Evolutionary conservation across 257 asterid genomes (phyloP).

Genomic region (Perilla frutescens): DNA sequence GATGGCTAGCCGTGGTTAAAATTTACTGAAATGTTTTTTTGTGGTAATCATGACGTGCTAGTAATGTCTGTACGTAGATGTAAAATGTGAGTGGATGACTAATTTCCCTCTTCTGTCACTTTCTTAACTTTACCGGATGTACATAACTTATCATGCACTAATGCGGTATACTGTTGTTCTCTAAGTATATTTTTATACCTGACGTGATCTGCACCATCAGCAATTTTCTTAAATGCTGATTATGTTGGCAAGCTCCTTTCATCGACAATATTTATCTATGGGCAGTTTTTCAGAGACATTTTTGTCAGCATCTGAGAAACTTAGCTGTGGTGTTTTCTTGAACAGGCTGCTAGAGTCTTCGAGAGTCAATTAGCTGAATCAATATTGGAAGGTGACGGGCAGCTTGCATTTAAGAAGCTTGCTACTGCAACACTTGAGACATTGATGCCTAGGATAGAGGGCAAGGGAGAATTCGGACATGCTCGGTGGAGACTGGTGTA

Average conservation of each 20-base stretch:
- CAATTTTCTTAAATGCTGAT: not conserved
- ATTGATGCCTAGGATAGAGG: conserved; percentile 97
- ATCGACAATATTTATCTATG: not conserved
- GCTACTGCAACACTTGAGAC: conserved; percentile 97
- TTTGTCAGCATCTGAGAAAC: not conserved
- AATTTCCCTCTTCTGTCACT: not conserved
- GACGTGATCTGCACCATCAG: not conserved
- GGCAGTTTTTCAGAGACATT: not conserved
- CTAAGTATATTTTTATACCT: too few relatives aligned
- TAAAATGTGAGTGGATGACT: not conserved
- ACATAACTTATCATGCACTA: too few relatives aligned
- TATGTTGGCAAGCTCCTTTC: conserved; percentile 17
- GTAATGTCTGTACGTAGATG: not conserved
- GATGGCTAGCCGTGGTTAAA: not conserved
- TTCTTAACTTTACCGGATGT: not conserved
- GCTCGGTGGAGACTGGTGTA: conserved; percentile 99
- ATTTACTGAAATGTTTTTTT: not conserved
- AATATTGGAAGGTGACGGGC: conserved; percentile 96
- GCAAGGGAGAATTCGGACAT: conserved; percentile 98
- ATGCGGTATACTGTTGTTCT: too few relatives aligned
- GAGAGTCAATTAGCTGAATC: conserved; percentile 99
- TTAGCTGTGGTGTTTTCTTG: conserved; percentile 17
- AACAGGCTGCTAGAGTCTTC: conserved; percentile 95
- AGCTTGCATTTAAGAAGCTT: conserved; percentile 98
- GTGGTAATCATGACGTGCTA: not conserved